Conservation (phyloP, 805 yeast species). For the Metschnikowia similis region DNA sequence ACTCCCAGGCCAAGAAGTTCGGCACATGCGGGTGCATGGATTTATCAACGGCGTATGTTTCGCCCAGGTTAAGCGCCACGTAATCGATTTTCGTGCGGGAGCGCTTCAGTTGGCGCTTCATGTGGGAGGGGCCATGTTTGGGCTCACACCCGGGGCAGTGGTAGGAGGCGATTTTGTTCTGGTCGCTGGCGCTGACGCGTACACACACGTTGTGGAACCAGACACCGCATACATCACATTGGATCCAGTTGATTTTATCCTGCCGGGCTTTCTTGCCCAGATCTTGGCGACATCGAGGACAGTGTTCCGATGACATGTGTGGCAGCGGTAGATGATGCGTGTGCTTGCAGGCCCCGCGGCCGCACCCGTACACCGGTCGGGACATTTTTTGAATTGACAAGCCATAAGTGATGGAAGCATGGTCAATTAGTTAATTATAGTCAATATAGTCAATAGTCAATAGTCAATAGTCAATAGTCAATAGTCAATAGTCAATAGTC, state of each 20-base stretch:
- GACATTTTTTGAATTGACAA: too few species aligned
- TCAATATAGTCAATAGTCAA: too few species aligned
- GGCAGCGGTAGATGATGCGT: not conserved
- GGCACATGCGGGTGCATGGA: conserved; percentile 52
- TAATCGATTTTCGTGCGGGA: conserved; percentile 60
- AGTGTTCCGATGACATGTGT: conserved; percentile 3
- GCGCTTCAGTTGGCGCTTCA: conserved; percentile 53
- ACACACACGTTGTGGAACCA: conserved; percentile 56
- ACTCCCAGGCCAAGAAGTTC: conserved; percentile 8
- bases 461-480: too few species aligned
- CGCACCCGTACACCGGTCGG: conserved; percentile 1
- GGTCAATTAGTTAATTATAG: too few species aligned
- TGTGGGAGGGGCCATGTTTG: conserved; percentile 46
- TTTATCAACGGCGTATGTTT: conserved; percentile 43
- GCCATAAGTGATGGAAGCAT: too few species aligned
- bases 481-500: too few species aligned
- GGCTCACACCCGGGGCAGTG: conserved; percentile 52
- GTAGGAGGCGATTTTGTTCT: conserved; percentile 40
- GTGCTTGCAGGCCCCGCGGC: not conserved
- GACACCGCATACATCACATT: conserved; percentile 49
- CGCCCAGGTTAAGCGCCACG: conserved; percentile 75
- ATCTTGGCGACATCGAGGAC: conserved; percentile 10
- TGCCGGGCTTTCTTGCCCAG: not conserved
- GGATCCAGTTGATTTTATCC: conserved; percentile 41
- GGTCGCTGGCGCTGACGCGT: conserved; percentile 18